Evolutionary conservation across 2,329 filamentous ascomycete species (phyloP), one percentile per base, ranked within the genome.

Genomic region (Penicillium rolfsii): DNA sequence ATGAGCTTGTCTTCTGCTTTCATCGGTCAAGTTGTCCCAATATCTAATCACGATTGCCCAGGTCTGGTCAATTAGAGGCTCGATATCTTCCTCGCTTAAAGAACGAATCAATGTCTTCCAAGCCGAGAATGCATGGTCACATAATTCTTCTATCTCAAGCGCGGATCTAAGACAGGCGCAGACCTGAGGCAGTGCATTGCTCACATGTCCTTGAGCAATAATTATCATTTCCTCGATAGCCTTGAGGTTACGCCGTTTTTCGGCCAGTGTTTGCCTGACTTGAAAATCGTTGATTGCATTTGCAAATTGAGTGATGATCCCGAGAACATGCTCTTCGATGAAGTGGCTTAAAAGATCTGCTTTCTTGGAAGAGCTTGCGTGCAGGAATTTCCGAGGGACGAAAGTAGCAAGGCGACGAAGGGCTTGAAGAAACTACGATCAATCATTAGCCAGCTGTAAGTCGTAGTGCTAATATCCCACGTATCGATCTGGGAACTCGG

Each of bases 221-320:
- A 82, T 86, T 53, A 97, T 89, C 85, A 99, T 91, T 73, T 96
- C 91, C 67, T 92, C 90, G 72, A 99, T 89, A 5, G 91, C 93
- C 64, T 86, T 86, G 8, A 99, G 86, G 68, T 89, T 93, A 60
- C 90, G 85, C 58, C 86, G 86, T 70, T 93, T 91, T 72, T 97
- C 93, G 70, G 73, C 84, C 69, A 78, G 81, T 65, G 77, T 84
- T 58, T 86, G 85, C 60, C 84, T 82, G 22, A 82, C 78, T 41
- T 81, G 80, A 12, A 83, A 81, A 71, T 91, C 89, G 69, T 93
- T 95, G 60, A 97, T 88, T 9, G 83, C 80, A 64, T 93, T 88
- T 0, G 91, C 91, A 65, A 98, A 87, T 38, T 89, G 85, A 6
- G 91, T 88, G 77, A 97, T 93, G 57, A 98, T 87, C 5, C 93